Percentiles rank a stretch among this genome's conserved stretches.
These are phyloP conservation scores for Lotmaria passim DNA, from an alignment of 208 protist species.

Conservation along the genomic window DNA sequence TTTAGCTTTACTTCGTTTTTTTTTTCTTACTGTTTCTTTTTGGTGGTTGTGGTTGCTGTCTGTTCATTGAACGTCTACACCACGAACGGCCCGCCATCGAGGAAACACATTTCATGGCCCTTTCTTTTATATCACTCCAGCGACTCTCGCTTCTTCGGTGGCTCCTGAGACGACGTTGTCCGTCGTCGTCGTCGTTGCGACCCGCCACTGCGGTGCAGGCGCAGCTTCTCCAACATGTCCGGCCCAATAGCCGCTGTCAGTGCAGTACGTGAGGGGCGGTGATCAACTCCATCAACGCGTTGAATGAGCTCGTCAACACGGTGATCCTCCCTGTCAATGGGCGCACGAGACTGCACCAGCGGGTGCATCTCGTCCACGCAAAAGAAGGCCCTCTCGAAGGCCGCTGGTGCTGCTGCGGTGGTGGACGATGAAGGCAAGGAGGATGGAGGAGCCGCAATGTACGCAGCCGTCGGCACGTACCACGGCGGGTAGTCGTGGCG, in stretches of 20 bases:
- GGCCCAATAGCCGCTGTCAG: constrained; percentile 20
- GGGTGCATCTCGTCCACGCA: constrained; percentile 25
- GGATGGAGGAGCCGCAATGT: background rate
- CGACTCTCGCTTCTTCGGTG: background rate
- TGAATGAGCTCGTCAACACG: constrained; percentile 20
- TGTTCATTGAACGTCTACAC: too few species aligned
- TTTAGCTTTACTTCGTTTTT: too few species aligned
- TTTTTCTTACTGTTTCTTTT: too few species aligned
- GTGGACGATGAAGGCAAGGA: too few species aligned
- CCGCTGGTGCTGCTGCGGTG: too few species aligned
- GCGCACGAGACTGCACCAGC: constrained; percentile 14
- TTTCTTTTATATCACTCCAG: too few species aligned
- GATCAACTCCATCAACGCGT: constrained; percentile 18
- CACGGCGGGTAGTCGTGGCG: constrained; percentile 19
- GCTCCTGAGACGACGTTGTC: background rate
- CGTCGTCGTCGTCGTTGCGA: constrained; percentile 2
- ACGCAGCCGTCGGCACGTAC: constrained; percentile 15
- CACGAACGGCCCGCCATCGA: too few species aligned
- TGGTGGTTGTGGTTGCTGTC: too few species aligned
- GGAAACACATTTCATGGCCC: too few species aligned
- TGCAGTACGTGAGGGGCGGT: constrained; percentile 5
- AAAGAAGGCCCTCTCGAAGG: constrained; percentile 14
- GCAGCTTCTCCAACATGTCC: constrained; percentile 28
- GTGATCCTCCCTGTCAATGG: constrained; percentile 17
- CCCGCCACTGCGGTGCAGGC: constrained; percentile 10